Base-by-base conservation (phyloP, 345 rosid genomes). In the Hevea brasiliensis region DNA sequence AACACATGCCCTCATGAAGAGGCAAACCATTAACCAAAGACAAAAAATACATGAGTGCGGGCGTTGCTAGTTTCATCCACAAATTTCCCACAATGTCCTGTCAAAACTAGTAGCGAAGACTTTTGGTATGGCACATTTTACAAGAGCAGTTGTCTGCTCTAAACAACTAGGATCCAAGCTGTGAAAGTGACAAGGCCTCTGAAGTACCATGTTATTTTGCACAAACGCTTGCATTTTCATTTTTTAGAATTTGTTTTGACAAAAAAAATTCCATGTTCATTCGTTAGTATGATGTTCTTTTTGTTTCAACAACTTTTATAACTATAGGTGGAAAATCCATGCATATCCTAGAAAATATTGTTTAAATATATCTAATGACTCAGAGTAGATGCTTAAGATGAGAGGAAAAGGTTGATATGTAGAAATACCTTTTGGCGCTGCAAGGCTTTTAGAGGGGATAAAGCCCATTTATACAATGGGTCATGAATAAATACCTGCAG, bases 401-500 rank as follows among this genome's bases (percentile, higher is more conserved):
- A 12, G 23, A 7, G 35, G 68, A 55, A 47, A 26, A 13, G 41
- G 3, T 3, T 17, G 12, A 66, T 18, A 65, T 15, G 11, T 24
- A 29, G 41, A 74, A 76, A 75, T 87, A 94, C 98, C 97, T 95
- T 89, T 73, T 95, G 99, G 62, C 97, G 96, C 84, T 92, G 99
- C 90, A 95, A 89, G 70, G 99, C 99, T 77, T 95, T 95, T 50
- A 95, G 82, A 67, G 97, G 98, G 72, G 98, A 92, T 73, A 92
- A 80, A 69, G 99, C 99, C 99, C 99, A 94, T 77, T 94, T 92
- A 83, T 94, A 94, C 61, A 95, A 83, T 60, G 99, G 99, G 81
- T 95, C 98, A 85, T 95, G 98, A 77, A 95, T 95, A 76, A 95
- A 95, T 59, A 94, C 99, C 99, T 94, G 90, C 82, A 85, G 55